These are phyloP conservation scores for Pichia sp. DNA, from an alignment of 1,139 yeast genomes.

Conservation along the genomic window DNA sequence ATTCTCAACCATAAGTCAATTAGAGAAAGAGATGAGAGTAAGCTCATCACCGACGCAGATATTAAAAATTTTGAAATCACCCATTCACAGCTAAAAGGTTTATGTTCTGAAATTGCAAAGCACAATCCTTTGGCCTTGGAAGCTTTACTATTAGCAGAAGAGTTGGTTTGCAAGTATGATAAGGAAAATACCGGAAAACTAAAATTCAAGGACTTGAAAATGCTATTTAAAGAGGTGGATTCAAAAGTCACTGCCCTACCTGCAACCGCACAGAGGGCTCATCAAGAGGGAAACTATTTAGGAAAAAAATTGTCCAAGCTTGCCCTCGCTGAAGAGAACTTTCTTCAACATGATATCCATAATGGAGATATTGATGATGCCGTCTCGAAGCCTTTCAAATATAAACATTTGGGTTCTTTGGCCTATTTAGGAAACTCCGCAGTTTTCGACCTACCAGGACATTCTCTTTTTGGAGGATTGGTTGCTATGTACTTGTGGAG, in stretches of 20 bases:
- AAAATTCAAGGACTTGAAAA: constrained; percentile 45
- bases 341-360: constrained; percentile 39
- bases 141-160: constrained; percentile 47
- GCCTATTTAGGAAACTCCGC: constrained; percentile 66
- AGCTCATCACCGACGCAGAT: constrained; percentile 40
- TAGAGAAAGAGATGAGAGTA: constrained; percentile 5
- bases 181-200: constrained; percentile 42
- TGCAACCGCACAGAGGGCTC: constrained; percentile 66
- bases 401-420: constrained; percentile 55
- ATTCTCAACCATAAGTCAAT: constrained; percentile 27
- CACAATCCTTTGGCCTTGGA: constrained; percentile 57
- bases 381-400: constrained; percentile 51
- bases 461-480: constrained; percentile 53
- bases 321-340: constrained; percentile 38
- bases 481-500: constrained; percentile 67
- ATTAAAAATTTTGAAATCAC: constrained; percentile 41
- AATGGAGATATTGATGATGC: constrained; percentile 52
- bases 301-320: constrained; percentile 52
- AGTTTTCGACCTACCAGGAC: constrained; percentile 53
- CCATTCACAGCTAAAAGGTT: constrained; percentile 42
- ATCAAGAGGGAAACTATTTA: constrained; percentile 59
- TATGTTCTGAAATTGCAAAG: constrained; percentile 43
- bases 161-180: constrained; percentile 49
- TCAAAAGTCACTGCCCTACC: constrained; percentile 60
- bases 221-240: constrained; percentile 49